phyloP scores from a whole-genome alignment of 2,329 filamentous ascomycete species.

The Pestalotiopsis sp. region DNA sequence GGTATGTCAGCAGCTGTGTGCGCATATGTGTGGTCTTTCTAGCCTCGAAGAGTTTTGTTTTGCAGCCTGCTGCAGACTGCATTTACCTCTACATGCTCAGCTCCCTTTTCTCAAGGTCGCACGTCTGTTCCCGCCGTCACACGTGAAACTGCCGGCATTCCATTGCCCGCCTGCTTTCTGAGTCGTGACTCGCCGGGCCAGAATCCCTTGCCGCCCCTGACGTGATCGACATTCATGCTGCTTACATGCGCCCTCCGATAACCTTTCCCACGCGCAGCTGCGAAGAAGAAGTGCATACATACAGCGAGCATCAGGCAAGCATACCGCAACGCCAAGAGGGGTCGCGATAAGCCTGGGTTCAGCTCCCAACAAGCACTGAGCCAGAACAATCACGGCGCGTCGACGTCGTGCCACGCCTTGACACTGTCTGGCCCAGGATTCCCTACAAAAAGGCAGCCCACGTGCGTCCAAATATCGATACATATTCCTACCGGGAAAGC shows the following conservation, averaged over 20 bases:
- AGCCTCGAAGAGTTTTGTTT: not conserved
- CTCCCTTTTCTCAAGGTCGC: not conserved
- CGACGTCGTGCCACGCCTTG: not conserved
- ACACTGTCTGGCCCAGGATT: not conserved
- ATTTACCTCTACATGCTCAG: not conserved
- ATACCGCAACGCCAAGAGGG: not conserved
- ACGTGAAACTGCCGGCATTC: not conserved
- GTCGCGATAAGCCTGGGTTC: not conserved
- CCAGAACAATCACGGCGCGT: not conserved
- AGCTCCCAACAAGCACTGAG: not conserved
- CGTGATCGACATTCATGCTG: not conserved
- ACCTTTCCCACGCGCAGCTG: not conserved
- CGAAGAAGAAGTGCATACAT: not conserved
- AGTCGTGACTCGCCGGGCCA: not conserved
- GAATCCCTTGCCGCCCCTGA: not conserved
- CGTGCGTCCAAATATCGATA: slow-evolving; percentile 6
- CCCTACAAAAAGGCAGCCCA: not conserved
- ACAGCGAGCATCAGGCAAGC: not conserved
- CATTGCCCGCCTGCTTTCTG: not conserved
- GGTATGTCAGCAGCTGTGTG: too few species aligned
- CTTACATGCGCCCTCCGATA: not conserved
- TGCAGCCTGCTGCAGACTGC: not conserved
- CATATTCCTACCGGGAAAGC: not conserved
- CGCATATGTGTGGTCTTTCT: not conserved
- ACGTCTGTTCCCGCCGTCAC: not conserved